Percentiles rank a stretch among this genome's conserved stretches.
phyloP scores from a whole-genome alignment of 2,329 filamentous ascomycete genomes.

The Tolypocladium endophyticum region DNA sequence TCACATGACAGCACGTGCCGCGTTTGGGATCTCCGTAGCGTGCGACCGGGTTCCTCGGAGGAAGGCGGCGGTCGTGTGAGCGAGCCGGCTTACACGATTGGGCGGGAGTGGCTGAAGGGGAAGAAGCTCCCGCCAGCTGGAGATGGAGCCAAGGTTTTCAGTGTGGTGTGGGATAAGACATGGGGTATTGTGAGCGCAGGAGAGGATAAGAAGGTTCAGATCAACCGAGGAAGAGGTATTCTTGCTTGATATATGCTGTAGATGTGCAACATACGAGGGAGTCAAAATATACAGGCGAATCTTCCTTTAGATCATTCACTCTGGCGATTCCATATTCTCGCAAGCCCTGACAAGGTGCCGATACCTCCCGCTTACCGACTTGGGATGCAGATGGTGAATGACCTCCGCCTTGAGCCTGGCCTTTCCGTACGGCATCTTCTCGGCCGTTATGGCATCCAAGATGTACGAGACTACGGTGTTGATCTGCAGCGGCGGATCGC shows the following conservation, averaged over 20 bases:
- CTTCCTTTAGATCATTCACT: background rate
- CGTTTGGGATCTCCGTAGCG: constrained; percentile 83
- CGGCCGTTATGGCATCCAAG: constrained; percentile 39
- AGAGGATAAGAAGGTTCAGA: constrained; percentile 90
- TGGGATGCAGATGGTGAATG: constrained; percentile 21
- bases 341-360: constrained; percentile 14
- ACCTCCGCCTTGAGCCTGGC: constrained; percentile 34
- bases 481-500: constrained; percentile 47
- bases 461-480: constrained; percentile 50
- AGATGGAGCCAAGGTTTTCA: constrained; percentile 83
- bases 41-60: constrained; percentile 46
- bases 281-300: background rate
- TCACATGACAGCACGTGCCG: constrained; percentile 86
- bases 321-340: constrained; percentile 2
- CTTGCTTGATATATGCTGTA: constrained; percentile 22
- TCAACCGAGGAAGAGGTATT: constrained; percentile 60
- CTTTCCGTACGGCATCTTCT: constrained; percentile 38
- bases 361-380: constrained; percentile 11
- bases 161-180: constrained; percentile 73
- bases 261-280: background rate
- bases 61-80: constrained; percentile 54
- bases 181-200: constrained; percentile 86
- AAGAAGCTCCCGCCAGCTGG: constrained; percentile 59
- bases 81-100: constrained; percentile 66
- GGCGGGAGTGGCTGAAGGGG: constrained; percentile 59